Conservation (phyloP, 805 yeast genomes). For the Candida pseudoglaebosa region DNA sequence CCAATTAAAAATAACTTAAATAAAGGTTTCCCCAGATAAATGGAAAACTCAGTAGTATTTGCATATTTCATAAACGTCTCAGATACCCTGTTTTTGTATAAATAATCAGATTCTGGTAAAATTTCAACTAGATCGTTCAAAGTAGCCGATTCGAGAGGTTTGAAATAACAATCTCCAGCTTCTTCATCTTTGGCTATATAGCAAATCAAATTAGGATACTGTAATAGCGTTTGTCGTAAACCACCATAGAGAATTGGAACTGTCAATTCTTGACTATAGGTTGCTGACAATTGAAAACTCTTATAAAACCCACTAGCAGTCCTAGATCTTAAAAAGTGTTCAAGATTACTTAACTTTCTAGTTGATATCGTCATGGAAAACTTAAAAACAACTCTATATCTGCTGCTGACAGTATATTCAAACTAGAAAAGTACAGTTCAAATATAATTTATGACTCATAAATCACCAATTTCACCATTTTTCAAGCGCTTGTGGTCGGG, state of each 20-base stretch:
- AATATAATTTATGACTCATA: not conserved
- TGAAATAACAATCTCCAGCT: slow-evolving; percentile 13
- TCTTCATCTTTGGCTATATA: slow-evolving; percentile 20
- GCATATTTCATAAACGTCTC: slow-evolving; percentile 27
- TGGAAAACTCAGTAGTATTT: slow-evolving; percentile 16
- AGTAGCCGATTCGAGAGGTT: slow-evolving; percentile 19
- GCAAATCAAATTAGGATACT: slow-evolving; percentile 30
- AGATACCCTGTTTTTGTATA: slow-evolving; percentile 16
- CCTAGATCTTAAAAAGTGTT: slow-evolving; percentile 33
- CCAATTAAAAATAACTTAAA: slow-evolving; percentile 26
- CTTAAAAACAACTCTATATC: too few species aligned
- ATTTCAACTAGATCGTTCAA: slow-evolving; percentile 25
- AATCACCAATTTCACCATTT: too few species aligned
- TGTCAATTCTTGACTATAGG: slow-evolving; percentile 21
- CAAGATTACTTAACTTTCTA: slow-evolving; percentile 27
- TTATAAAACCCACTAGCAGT: slow-evolving; percentile 24
- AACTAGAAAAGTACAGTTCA: too few species aligned
- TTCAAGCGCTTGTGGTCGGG: too few species aligned
- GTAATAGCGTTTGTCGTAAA: slow-evolving; percentile 28
- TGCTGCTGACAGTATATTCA: too few species aligned
- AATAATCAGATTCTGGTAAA: slow-evolving; percentile 9
- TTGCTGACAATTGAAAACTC: slow-evolving; percentile 32
- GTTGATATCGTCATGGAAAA: slow-evolving; percentile 5
- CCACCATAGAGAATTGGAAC: slow-evolving; percentile 20
- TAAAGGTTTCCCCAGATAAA: slow-evolving; percentile 23